Conservation (phyloP, 129 eudicot species). For the Pseudognaphalium luteoalbum region DNA sequence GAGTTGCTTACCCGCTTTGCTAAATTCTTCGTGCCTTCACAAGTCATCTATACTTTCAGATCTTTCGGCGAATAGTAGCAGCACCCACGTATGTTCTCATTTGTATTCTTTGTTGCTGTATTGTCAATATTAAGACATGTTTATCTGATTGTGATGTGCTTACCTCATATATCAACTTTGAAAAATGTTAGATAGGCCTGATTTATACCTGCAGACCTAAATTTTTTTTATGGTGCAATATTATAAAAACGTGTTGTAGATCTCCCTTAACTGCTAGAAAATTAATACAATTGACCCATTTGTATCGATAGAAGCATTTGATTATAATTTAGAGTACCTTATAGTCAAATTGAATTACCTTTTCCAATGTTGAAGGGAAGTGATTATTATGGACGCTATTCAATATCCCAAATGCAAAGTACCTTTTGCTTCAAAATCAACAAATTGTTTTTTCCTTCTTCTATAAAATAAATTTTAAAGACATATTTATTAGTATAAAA, state of each 20-base stretch:
- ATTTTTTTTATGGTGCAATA: no score
- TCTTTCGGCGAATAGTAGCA: constrained; percentile 40
- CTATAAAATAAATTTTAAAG: no score
- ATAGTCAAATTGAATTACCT: background rate
- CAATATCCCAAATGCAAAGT: background rate
- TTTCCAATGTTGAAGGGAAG: background rate
- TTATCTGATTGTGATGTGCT: background rate
- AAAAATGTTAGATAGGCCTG: no score
- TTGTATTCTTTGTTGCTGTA: constrained; percentile 1
- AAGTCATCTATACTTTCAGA: constrained; percentile 64
- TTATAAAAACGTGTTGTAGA: no score
- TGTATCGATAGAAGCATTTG: background rate
- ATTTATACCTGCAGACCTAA: no score
- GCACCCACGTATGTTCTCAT: constrained; percentile 57
- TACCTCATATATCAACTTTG: no score
- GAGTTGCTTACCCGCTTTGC: constrained; percentile 86
- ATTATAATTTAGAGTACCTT: background rate
- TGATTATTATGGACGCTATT: background rate
- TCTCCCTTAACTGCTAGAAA: background rate
- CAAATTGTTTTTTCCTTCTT: no score
- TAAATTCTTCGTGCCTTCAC: constrained; percentile 84
- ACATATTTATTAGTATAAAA: no score
- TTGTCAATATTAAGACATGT: background rate
- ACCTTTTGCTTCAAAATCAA: background rate
- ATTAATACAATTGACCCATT: background rate